phyloP scores from a whole-genome alignment of 306 rosid genomes.

The Oemleria cerasiformis region DNA sequence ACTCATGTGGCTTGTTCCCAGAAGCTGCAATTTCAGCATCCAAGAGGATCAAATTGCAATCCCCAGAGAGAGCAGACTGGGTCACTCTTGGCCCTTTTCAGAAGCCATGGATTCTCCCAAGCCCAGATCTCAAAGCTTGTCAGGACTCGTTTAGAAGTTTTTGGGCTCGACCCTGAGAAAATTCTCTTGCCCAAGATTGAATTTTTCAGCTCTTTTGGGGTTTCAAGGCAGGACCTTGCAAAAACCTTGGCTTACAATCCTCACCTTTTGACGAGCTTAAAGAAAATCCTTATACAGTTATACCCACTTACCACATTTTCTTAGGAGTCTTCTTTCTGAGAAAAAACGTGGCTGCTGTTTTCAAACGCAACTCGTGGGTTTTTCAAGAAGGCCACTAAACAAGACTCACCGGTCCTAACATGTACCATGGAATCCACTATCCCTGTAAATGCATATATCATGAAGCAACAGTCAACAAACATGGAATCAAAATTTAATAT shows the following conservation, averaged over 20 bases:
- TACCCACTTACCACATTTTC: slow-evolving; percentile 25
- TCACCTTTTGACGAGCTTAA: background rate
- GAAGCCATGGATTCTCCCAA: slow-evolving; percentile 23
- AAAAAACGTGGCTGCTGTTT: background rate
- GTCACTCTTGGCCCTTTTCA: slow-evolving; percentile 16
- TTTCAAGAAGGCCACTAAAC: background rate
- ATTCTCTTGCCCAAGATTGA: slow-evolving; percentile 40
- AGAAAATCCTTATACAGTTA: slow-evolving; percentile 4
- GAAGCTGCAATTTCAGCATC: slow-evolving; percentile 19
- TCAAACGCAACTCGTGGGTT: background rate
- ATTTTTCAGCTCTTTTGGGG: slow-evolving; percentile 35
- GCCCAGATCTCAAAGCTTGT: slow-evolving; percentile 14
- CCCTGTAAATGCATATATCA: no score
- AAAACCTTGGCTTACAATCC: background rate
- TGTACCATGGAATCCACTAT: no score
- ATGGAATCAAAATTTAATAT: no score
- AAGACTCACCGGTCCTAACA: no score
- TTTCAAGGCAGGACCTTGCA: slow-evolving; percentile 24
- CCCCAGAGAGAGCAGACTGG: slow-evolving; percentile 20
- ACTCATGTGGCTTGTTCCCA: slow-evolving; percentile 30
- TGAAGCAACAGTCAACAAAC: no score
- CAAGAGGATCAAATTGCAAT: slow-evolving; percentile 3
- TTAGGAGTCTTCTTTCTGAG: slow-evolving; percentile 29
- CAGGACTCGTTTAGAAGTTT: background rate
- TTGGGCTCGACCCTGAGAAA: slow-evolving; percentile 10